phyloP scores from a whole-genome alignment of 2,329 filamentous ascomycete genomes.

The Stylonectria norvegica region DNA sequence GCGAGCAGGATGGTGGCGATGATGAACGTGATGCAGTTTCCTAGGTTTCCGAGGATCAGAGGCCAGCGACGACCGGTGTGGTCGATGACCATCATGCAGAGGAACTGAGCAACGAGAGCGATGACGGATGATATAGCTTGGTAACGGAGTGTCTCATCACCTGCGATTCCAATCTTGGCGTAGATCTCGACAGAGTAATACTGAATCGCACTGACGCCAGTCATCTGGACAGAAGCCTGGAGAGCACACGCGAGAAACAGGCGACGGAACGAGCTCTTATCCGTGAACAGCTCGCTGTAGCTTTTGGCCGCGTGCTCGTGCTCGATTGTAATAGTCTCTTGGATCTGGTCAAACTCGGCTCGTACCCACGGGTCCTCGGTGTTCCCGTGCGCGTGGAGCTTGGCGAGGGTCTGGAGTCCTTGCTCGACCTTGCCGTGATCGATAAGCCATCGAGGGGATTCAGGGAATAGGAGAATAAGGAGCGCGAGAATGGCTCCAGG shows the following conservation, averaged over 20 bases:
- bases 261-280: constrained; percentile 62
- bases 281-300: constrained; percentile 64
- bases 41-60: constrained; percentile 67
- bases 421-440: constrained; percentile 63
- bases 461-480: constrained; percentile 68
- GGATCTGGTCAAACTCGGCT: constrained; percentile 70
- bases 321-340: constrained; percentile 61
- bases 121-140: constrained; percentile 73
- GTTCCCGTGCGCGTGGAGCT: constrained; percentile 67
- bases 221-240: constrained; percentile 73
- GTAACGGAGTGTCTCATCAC: constrained; percentile 65
- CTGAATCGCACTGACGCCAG: constrained; percentile 70
- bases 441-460: constrained; percentile 72
- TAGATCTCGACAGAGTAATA: constrained; percentile 71
- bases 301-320: constrained; percentile 68
- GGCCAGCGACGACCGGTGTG: constrained; percentile 67
- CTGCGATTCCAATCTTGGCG: constrained; percentile 63
- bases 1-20: constrained; percentile 55
- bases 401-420: constrained; percentile 63
- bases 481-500: constrained; percentile 62
- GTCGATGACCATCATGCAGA: constrained; percentile 68
- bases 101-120: constrained; percentile 64
- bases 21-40: constrained; percentile 70
- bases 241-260: constrained; percentile 67
- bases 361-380: constrained; percentile 64